Percentiles rank a stretch among this genome's conserved stretches.
These are phyloP conservation scores for Sclerotinia minor DNA, from an alignment of 2,329 filamentous ascomycete species.

Conservation along the genomic window DNA sequence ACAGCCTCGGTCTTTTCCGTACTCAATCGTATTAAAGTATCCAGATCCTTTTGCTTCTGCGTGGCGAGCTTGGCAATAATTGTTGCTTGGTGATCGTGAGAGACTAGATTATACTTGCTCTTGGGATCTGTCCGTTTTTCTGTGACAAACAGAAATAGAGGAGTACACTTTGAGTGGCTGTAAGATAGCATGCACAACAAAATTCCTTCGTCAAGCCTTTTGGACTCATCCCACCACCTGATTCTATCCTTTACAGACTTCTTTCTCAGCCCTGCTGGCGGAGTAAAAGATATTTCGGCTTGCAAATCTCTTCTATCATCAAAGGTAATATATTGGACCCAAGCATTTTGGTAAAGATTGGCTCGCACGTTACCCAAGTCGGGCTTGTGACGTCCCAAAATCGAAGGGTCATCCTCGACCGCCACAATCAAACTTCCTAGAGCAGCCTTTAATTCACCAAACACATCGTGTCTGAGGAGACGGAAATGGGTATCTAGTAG, in stretches of 20 bases:
- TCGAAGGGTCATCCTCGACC: constrained; percentile 5
- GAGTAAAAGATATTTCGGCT: constrained; percentile 7
- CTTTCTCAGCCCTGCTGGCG: neutral
- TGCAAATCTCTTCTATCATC: constrained; percentile 1
- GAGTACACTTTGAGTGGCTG: constrained; percentile 37
- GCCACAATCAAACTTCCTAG: constrained; percentile 33
- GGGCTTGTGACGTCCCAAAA: neutral
- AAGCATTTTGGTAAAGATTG: constrained; percentile 1
- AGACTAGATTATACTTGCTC: neutral
- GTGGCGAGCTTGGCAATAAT: constrained; percentile 11
- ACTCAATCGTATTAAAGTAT: neutral
- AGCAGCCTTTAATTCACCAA: constrained; percentile 49
- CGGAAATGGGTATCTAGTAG: constrained; percentile 34
- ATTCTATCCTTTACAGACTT: constrained; percentile 34
- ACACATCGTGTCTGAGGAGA: constrained; percentile 48
- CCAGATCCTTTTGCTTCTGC: neutral
- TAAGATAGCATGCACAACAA: constrained; percentile 48
- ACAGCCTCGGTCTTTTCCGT: neutral
- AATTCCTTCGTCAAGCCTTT: constrained; percentile 49
- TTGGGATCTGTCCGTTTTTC: neutral
- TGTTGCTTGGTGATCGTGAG: neutral
- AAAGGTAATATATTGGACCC: neutral
- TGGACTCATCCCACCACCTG: constrained; percentile 53
- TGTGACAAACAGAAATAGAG: constrained; percentile 10
- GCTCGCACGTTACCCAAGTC: neutral